phyloP scores from a whole-genome alignment of 2,329 filamentous ascomycete species.

The Pseudogymnoascus verrucosus region DNA sequence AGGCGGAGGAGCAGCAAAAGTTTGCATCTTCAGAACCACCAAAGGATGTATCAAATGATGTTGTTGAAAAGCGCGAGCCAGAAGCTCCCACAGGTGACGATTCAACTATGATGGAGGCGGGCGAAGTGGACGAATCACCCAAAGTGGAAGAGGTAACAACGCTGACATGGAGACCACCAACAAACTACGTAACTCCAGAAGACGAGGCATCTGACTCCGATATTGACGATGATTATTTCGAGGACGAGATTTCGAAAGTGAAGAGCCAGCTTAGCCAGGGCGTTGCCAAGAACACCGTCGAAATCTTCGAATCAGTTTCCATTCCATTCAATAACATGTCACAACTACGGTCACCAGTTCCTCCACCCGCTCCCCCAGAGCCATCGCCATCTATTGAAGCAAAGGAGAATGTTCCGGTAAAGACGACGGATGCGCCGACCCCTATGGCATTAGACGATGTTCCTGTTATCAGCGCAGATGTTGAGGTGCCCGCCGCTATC shows the following conservation, averaged over 20 bases:
- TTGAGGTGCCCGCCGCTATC: not conserved
- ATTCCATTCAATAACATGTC: slow-evolving; percentile 1
- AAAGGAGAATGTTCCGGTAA: not conserved
- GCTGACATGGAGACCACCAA: slow-evolving; percentile 1
- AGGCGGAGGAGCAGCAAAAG: slow-evolving; percentile 4
- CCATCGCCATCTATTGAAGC: not conserved
- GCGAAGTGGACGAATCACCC: slow-evolving; percentile 3
- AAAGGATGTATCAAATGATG: not conserved
- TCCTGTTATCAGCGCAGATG: not conserved
- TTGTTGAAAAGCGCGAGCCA: not conserved
- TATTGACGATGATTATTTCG: slow-evolving; percentile 27
- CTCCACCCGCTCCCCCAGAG: not conserved
- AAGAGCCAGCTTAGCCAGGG: slow-evolving; percentile 17
- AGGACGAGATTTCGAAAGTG: slow-evolving; percentile 24
- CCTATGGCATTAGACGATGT: not conserved
- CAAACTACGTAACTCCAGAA: slow-evolving; percentile 1
- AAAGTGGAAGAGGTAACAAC: not conserved
- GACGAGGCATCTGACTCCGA: slow-evolving; percentile 24
- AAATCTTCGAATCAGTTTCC: slow-evolving; percentile 1
- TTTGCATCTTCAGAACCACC: not conserved
- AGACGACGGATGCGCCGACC: not conserved
- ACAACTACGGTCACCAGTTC: not conserved
- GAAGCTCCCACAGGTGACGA: not conserved
- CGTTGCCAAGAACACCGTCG: not conserved
- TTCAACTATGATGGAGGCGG: slow-evolving; percentile 5